phyloP scores from a whole-genome alignment of 106 monocot genomes.

The Apostasia shenzhenica region DNA sequence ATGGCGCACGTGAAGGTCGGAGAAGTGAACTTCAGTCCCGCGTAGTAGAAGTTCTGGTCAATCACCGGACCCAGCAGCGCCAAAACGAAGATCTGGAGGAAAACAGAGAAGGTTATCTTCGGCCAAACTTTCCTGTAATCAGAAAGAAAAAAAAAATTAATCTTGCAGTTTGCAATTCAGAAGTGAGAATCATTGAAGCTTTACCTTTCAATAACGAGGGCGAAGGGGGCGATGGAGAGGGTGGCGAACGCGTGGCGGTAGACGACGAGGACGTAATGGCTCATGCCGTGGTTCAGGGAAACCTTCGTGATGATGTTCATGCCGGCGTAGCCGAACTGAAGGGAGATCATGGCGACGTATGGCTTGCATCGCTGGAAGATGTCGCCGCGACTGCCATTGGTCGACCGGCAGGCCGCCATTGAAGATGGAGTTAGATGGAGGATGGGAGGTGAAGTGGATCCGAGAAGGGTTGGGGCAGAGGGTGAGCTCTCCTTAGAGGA shows the following conservation, averaged over 20 bases:
- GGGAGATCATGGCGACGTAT: constrained; percentile 50
- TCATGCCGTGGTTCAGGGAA: constrained; percentile 68
- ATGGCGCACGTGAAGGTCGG: constrained; percentile 78
- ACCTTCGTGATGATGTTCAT: constrained; percentile 81
- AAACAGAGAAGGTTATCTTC: constrained; percentile 49
- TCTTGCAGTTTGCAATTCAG: too few relatives aligned
- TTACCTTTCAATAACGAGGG: constrained; percentile 60
- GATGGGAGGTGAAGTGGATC: too few relatives aligned
- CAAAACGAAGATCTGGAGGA: constrained; percentile 64
- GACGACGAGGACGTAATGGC: constrained; percentile 74
- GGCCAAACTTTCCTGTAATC: constrained; percentile 49
- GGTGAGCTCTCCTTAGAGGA: not conserved
- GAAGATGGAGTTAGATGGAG: too few relatives aligned
- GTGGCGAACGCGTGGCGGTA: constrained; percentile 86
- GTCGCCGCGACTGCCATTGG: not conserved
- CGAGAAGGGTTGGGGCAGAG: too few relatives aligned
- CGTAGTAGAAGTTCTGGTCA: constrained; percentile 84
- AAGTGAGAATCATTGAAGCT: not conserved
- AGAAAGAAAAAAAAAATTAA: too few relatives aligned
- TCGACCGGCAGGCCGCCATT: not conserved
- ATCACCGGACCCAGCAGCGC: constrained; percentile 67
- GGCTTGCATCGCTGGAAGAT: constrained; percentile 35
- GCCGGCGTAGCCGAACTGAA: constrained; percentile 77
- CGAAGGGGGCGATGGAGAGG: constrained; percentile 68
- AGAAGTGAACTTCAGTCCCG: constrained; percentile 57